Evolutionary conservation across 192 early-diverging fungal species (phyloP).

Genomic region (Linnemannia elongata): DNA sequence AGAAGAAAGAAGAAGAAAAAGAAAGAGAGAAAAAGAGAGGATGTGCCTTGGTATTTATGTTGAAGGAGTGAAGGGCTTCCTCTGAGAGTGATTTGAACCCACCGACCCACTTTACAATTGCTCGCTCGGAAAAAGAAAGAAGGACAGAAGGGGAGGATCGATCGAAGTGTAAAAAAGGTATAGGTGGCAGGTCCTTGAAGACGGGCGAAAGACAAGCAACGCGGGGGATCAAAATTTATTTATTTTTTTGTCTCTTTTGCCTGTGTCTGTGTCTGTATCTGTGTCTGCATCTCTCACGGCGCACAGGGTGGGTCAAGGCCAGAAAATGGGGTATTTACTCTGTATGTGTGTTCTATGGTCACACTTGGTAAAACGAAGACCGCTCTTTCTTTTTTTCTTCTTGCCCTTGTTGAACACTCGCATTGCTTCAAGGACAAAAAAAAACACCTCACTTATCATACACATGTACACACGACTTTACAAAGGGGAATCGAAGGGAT

Average conservation of each 20-base stretch:
- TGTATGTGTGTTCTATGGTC: neutral
- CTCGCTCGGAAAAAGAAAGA: neutral
- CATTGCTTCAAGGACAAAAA: neutral
- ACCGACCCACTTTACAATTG: neutral
- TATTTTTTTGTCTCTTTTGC: neutral
- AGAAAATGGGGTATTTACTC: neutral
- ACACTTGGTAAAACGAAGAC: no score
- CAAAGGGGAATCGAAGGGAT: neutral
- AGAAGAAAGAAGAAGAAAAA: neutral
- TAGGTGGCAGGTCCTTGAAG: conserved; percentile 1
- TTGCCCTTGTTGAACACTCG: neutral
- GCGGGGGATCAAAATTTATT: neutral
- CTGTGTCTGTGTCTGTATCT: neutral
- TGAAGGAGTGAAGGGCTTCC: neutral
- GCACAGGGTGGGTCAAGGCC: neutral
- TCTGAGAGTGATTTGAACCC: neutral
- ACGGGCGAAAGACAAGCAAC: neutral
- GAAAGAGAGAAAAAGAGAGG: neutral
- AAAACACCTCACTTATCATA: neutral
- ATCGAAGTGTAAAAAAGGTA: neutral
- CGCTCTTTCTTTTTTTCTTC: neutral
- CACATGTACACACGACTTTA: neutral
- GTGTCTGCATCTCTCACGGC: no score
- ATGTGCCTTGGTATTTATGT: conserved; percentile 6
- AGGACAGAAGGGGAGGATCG: no score